phyloP scores from a whole-genome alignment of 2,329 filamentous ascomycete genomes.

The Claviceps sorghi region DNA sequence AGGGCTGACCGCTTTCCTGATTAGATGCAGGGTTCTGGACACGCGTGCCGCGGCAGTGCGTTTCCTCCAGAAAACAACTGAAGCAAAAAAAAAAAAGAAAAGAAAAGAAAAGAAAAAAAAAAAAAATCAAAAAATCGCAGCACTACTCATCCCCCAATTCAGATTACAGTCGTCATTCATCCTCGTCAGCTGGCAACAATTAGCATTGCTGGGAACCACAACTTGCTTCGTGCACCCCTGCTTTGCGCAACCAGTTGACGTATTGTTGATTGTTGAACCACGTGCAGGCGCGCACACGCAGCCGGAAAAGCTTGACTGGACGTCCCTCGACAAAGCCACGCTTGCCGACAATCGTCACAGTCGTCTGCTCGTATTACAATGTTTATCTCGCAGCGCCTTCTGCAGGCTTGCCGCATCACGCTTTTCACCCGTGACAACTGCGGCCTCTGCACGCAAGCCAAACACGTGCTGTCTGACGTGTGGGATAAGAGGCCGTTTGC shows the following conservation, averaged over 20 bases:
- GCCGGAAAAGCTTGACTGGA: neutral
- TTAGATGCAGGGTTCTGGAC: slow-evolving; percentile 16
- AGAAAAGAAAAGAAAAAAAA: too few relatives aligned
- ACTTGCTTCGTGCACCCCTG: neutral
- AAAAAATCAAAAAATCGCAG: too few relatives aligned
- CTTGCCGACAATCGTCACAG: neutral
- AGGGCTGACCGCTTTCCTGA: slow-evolving; percentile 20
- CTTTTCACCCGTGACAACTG: slow-evolving; percentile 62
- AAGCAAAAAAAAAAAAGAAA: neutral
- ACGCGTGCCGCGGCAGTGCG: too few relatives aligned
- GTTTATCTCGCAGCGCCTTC: slow-evolving; percentile 34
- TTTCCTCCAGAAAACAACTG: neutral
- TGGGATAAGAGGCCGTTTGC: slow-evolving; percentile 52
- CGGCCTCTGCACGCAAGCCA: slow-evolving; percentile 55
- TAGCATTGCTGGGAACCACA: neutral
- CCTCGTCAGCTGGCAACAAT: neutral
- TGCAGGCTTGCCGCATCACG: slow-evolving; percentile 50
- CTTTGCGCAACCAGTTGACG: neutral
- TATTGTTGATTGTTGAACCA: neutral
- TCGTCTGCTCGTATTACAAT: slow-evolving; percentile 20
- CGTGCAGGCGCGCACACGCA: neutral
- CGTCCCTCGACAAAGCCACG: neutral
- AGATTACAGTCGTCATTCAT: neutral
- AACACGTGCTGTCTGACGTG: slow-evolving; percentile 51
- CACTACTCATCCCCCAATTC: neutral